Evolutionary conservation across 2,329 filamentous ascomycete genomes (phyloP).

Genomic region (Hypocreales sp.): DNA sequence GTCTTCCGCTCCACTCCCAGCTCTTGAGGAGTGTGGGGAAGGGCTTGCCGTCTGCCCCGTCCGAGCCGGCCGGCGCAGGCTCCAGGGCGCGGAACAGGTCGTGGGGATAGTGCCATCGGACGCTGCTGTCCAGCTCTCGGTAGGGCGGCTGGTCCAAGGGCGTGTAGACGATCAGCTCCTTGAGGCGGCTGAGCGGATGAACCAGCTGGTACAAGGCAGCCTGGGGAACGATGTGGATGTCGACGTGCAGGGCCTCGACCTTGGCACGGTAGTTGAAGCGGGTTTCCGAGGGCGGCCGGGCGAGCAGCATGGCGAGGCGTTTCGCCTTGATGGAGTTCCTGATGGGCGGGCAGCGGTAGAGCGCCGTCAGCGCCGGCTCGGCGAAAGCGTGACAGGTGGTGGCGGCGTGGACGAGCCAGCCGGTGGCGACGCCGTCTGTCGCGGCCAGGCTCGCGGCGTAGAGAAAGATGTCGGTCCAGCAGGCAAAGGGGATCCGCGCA

Average conservation of each 20-base stretch:
- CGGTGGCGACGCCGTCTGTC: constrained; percentile 27
- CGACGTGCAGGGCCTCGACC: constrained; percentile 53
- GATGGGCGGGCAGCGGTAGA: constrained; percentile 57
- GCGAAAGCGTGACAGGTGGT: constrained; percentile 47
- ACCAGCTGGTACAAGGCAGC: constrained; percentile 35
- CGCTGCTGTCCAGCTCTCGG: constrained; percentile 34
- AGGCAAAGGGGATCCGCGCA: constrained; percentile 44
- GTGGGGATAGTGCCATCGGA: constrained; percentile 56
- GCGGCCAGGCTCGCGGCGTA: constrained; percentile 40
- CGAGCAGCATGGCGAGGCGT: constrained; percentile 35
- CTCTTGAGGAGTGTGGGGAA: constrained; percentile 25
- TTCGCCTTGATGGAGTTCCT: constrained; percentile 27
- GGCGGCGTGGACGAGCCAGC: constrained; percentile 52
- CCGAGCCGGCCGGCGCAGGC: constrained; percentile 25
- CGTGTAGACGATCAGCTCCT: constrained; percentile 57
- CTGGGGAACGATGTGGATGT: constrained; percentile 47
- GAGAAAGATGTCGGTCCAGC: constrained; percentile 55
- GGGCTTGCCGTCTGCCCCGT: constrained; percentile 13
- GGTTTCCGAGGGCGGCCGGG: constrained; percentile 30
- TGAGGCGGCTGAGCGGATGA: constrained; percentile 47
- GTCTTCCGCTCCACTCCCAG: constrained; percentile 47
- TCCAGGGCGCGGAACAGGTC: constrained; percentile 50
- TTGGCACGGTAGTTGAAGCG: constrained; percentile 54
- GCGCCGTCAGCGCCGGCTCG: constrained; percentile 56
- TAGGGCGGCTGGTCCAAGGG: constrained; percentile 53